A percentile compares a stretch with the other conserved stretches of the same genome.
phyloP scores from a whole-genome alignment of 2,329 filamentous ascomycete species.

The Rhytidhysteron rufulum region DNA sequence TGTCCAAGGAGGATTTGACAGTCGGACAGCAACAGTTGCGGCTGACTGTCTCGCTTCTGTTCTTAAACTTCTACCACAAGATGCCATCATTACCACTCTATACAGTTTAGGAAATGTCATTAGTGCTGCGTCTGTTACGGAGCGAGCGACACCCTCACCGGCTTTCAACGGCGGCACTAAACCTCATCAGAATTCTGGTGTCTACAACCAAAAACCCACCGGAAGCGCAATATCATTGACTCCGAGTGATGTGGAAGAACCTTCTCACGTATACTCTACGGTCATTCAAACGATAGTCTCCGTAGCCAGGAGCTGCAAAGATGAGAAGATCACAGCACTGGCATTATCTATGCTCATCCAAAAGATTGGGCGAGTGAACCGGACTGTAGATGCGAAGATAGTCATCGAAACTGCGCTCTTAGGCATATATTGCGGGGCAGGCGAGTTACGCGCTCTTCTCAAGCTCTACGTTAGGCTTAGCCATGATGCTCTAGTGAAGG shows the following conservation, averaged over 20 bases:
- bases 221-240: slow-evolving; percentile 79
- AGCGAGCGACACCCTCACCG: slow-evolving; percentile 44
- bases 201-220: slow-evolving; percentile 47
- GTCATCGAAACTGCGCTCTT: slow-evolving; percentile 77
- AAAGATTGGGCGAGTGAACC: slow-evolving; percentile 82
- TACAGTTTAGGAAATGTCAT: slow-evolving; percentile 96
- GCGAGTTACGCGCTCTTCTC: slow-evolving; percentile 81
- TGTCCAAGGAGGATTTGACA: slow-evolving; percentile 72
- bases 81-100: slow-evolving; percentile 89
- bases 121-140: slow-evolving; percentile 61
- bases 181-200: slow-evolving; percentile 34
- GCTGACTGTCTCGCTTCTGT: slow-evolving; percentile 82
- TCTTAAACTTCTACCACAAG: slow-evolving; percentile 78
- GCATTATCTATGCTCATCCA: slow-evolving; percentile 96
- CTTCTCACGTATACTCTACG: slow-evolving; percentile 71
- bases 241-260: slow-evolving; percentile 73
- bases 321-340: slow-evolving; percentile 88
- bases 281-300: slow-evolving; percentile 93
- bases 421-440: slow-evolving; percentile 69
- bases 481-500: slow-evolving; percentile 67
- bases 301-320: slow-evolving; percentile 76
- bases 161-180: slow-evolving; percentile 48
- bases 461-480: slow-evolving; percentile 77
- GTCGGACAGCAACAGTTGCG: slow-evolving; percentile 68
- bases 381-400: slow-evolving; percentile 77